Evolutionary conservation across 2,329 filamentous ascomycete species (phyloP).

Genomic region (Aureobasidium sp.): DNA sequence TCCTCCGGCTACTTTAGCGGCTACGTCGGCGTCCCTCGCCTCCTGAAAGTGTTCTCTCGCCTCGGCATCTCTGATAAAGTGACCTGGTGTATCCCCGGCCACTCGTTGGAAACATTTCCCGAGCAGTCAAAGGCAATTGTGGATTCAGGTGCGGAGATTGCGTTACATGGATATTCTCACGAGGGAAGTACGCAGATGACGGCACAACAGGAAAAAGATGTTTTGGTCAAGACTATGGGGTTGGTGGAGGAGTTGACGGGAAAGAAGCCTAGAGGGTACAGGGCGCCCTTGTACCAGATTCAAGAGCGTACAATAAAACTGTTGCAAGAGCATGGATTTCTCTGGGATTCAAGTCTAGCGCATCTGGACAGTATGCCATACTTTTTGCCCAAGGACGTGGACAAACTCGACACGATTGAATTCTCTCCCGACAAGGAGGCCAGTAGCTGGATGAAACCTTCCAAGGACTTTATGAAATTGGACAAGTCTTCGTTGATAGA

Average conservation of each 20-base stretch:
- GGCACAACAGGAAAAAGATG: constrained; percentile 40
- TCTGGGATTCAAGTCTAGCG: constrained; percentile 44
- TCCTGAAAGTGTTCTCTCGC: constrained; percentile 46
- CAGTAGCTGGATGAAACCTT: constrained; percentile 38
- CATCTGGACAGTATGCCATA: constrained; percentile 44
- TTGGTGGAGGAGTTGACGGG: constrained; percentile 37
- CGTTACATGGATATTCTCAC: constrained; percentile 42
- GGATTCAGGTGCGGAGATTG: constrained; percentile 46
- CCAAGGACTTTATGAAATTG: constrained; percentile 21
- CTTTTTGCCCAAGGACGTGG: constrained; percentile 33
- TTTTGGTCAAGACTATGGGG: constrained; percentile 40
- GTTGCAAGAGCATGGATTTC: constrained; percentile 40
- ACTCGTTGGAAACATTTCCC: constrained; percentile 50
- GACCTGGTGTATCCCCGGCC: constrained; percentile 54
- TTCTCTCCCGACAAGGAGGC: constrained; percentile 31
- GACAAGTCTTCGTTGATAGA: constrained; percentile 33
- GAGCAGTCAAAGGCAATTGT: constrained; percentile 42
- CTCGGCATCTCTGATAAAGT: constrained; percentile 43
- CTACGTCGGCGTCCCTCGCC: constrained; percentile 46
- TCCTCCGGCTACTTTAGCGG: constrained; percentile 48
- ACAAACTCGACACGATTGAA: constrained; percentile 33
- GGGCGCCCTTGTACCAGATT: constrained; percentile 44
- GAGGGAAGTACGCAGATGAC: constrained; percentile 40
- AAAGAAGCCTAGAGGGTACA: constrained; percentile 40
- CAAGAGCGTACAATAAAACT: constrained; percentile 40